These are phyloP conservation scores for Alternaria sp. DNA, from an alignment of 2,329 filamentous ascomycete genomes.

Conservation along the genomic window DNA sequence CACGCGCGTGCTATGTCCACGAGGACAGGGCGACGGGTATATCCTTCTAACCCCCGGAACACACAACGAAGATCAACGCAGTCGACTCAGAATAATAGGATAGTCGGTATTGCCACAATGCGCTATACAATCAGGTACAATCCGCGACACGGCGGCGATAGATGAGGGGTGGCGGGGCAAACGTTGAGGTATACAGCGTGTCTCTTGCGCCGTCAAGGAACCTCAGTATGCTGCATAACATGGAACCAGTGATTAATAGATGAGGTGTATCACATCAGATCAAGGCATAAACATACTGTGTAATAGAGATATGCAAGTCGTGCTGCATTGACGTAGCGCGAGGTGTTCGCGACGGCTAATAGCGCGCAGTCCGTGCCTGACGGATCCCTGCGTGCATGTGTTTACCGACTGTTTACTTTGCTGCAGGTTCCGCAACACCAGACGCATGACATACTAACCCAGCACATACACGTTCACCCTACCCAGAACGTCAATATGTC, in stretches of 20 bases:
- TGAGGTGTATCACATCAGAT: neutral
- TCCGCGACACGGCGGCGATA: constrained; percentile 4
- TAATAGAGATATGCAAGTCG: constrained; percentile 8
- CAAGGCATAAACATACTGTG: neutral
- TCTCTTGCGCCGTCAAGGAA: neutral
- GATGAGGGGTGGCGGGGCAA: constrained; percentile 26
- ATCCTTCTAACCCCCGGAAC: neutral
- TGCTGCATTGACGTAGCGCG: constrained; percentile 18
- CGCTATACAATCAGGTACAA: neutral
- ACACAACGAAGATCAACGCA: neutral
- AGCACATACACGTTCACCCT: constrained; percentile 27
- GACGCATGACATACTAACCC: constrained; percentile 19
- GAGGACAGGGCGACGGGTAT: constrained; percentile 21
- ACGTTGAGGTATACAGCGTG: constrained; percentile 2
- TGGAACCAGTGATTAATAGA: too few relatives aligned
- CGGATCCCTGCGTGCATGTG: constrained; percentile 14
- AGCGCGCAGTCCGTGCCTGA: constrained; percentile 6
- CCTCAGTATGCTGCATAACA: neutral
- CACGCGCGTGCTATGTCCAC: constrained; percentile 36
- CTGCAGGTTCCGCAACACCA: constrained; percentile 20
- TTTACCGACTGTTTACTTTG: constrained; percentile 34
- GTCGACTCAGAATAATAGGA: neutral
- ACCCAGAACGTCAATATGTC: constrained; percentile 56
- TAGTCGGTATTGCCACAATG: neutral
- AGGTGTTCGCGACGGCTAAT: constrained; percentile 6